phyloP scores from a whole-genome alignment of 306 rosid genomes.

The Begonia peltatifolia region DNA sequence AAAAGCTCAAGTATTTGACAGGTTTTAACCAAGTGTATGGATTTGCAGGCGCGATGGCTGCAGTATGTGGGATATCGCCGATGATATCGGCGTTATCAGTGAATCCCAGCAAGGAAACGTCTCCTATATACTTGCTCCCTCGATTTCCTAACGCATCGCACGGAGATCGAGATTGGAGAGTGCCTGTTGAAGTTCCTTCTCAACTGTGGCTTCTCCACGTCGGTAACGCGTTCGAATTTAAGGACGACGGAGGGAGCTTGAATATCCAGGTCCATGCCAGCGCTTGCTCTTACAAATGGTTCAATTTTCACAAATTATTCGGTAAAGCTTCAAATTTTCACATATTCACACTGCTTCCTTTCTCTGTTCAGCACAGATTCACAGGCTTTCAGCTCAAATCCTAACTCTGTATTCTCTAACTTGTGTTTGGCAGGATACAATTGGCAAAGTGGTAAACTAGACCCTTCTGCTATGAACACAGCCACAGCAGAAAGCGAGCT shows the following conservation, averaged over 20 bases:
- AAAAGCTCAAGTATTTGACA: no score
- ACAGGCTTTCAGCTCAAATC: no score
- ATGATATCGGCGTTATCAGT: conserved; percentile 76
- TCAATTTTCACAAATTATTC: conserved; percentile 63
- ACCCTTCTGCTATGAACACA: conserved; percentile 74
- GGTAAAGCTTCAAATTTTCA: conserved; percentile 19
- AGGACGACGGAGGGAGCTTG: conserved; percentile 23
- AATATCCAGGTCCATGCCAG: conserved; percentile 54
- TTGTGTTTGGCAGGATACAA: conserved; percentile 38
- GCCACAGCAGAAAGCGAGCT: conserved; percentile 30
- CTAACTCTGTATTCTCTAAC: no score
- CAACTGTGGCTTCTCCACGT: conserved; percentile 81
- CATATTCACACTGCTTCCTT: no score
- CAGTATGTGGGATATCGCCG: conserved; percentile 69
- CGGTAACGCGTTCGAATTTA: conserved; percentile 54
- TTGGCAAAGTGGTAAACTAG: conserved; percentile 64
- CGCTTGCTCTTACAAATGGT: conserved; percentile 89
- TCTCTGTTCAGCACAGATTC: no score
- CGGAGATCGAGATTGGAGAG: conserved; percentile 55
- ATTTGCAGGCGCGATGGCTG: conserved; percentile 67
- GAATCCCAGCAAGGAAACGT: conserved; percentile 54
- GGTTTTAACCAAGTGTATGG: no score
- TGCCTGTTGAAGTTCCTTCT: conserved; percentile 59
- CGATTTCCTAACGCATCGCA: conserved; percentile 19
- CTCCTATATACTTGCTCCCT: conserved; percentile 71